These are phyloP conservation scores for Mariannaea sp. DNA, from an alignment of 2,329 filamentous ascomycete genomes.

Conservation along the genomic window DNA sequence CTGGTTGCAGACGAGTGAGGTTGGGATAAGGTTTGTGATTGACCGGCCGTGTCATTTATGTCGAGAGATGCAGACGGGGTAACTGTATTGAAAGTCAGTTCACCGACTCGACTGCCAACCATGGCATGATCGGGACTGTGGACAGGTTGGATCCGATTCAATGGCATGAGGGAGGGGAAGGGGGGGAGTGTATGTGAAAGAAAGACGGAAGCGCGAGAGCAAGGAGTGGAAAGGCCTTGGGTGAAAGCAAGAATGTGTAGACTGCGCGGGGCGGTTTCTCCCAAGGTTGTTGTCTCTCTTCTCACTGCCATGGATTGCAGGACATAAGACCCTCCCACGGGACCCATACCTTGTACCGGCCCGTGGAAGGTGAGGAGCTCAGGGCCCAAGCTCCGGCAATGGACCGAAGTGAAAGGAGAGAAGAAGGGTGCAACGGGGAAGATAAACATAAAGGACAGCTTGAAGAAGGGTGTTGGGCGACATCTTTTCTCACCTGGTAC, in stretches of 20 bases:
- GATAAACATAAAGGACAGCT: not conserved
- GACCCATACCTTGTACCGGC: constrained; percentile 29
- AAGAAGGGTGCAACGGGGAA: not conserved
- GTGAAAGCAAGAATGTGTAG: constrained; percentile 28
- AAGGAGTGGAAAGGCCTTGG: constrained; percentile 17
- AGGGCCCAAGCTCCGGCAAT: constrained; percentile 4
- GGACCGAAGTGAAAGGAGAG: constrained; percentile 1
- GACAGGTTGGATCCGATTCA: constrained; percentile 23
- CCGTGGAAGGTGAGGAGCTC: constrained; percentile 19
- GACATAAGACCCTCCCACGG: constrained; percentile 21
- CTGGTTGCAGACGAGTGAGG: constrained; percentile 14
- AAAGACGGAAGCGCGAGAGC: constrained; percentile 26
- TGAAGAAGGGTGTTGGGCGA: constrained; percentile 14
- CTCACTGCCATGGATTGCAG: constrained; percentile 25
- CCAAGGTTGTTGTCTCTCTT: constrained; percentile 32
- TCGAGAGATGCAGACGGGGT: constrained; percentile 28
- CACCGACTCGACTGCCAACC: constrained; percentile 33
- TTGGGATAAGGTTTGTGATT: constrained; percentile 21
- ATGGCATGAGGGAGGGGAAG: constrained; percentile 20
- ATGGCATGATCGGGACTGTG: constrained; percentile 33
- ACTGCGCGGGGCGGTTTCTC: constrained; percentile 29
- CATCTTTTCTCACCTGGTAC: constrained; percentile 34
- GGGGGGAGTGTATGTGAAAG: constrained; percentile 18
- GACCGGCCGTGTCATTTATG: constrained; percentile 18
- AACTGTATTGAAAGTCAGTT: constrained; percentile 40